Conservation (phyloP, 345 rosid genomes). For the Arabidopsis thaliana region TAIR10.1 NC_003075.7:12516001-12516500, state of each 20-base stretch:
- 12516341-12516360: slow-evolving; percentile 35
- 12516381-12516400: slow-evolving; percentile 99
- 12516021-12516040: slow-evolving; percentile 21
- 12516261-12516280: background rate
- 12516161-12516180: slow-evolving; percentile 3
- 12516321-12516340: slow-evolving; percentile 22
- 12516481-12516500: background rate
- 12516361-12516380: slow-evolving; percentile 34
- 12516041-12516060: slow-evolving; percentile 4
- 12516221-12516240: slow-evolving; percentile 20
- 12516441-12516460: slow-evolving; percentile 99
- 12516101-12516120: slow-evolving; percentile 99
- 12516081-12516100: slow-evolving; percentile 40
- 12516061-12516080: slow-evolving; percentile 11
- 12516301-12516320: slow-evolving; percentile 10
- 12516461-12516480: slow-evolving; percentile 73
- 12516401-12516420: slow-evolving; percentile 95
- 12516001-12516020: slow-evolving; percentile 99
- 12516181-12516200: background rate
- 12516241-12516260: slow-evolving; percentile 13
- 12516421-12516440: slow-evolving; percentile 99
- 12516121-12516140: slow-evolving; percentile 98
- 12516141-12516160: slow-evolving; percentile 81
- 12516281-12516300: slow-evolving; percentile 14
- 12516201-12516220: slow-evolving; percentile 1